These are phyloP conservation scores for Cercospora berteroae DNA, from an alignment of 2,329 filamentous ascomycete genomes.

Conservation along the genomic window DNA sequence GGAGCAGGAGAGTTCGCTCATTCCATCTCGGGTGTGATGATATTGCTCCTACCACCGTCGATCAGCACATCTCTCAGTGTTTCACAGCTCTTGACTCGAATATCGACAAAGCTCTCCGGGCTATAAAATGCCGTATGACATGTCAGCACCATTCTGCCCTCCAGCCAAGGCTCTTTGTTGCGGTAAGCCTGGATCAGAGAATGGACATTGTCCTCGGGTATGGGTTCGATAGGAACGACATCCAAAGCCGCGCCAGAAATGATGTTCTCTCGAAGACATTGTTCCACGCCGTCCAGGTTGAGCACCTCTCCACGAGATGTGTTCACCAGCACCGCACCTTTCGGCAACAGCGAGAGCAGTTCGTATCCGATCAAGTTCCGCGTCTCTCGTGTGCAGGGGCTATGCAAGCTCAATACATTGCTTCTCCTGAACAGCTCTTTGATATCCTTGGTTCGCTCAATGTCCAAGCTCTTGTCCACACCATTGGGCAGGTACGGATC, in stretches of 20 bases:
- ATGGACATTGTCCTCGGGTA: slow-evolving; percentile 33
- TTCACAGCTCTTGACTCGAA: slow-evolving; percentile 31
- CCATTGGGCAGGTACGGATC: slow-evolving; percentile 37
- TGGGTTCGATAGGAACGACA: slow-evolving; percentile 37
- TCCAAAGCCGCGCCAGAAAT: slow-evolving; percentile 36
- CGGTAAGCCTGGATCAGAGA: slow-evolving; percentile 34
- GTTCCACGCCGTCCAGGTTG: slow-evolving; percentile 34
- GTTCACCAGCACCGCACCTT: slow-evolving; percentile 34
- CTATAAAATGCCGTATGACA: slow-evolving; percentile 34
- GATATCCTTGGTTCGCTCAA: slow-evolving; percentile 34
- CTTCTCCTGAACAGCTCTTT: slow-evolving; percentile 41
- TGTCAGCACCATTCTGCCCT: slow-evolving; percentile 41
- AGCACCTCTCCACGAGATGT: slow-evolving; percentile 37
- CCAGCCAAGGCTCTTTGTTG: slow-evolving; percentile 44
- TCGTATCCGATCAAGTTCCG: slow-evolving; percentile 32
- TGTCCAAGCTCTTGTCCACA: slow-evolving; percentile 34
- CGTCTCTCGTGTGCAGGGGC: slow-evolving; percentile 70
- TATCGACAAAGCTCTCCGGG: slow-evolving; percentile 33
- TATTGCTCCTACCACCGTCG: slow-evolving; percentile 28
- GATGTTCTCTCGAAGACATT: slow-evolving; percentile 31
- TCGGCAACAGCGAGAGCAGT: slow-evolving; percentile 32
- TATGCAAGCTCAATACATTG: slow-evolving; percentile 66
- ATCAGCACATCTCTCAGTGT: slow-evolving; percentile 32
- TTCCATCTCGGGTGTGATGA: slow-evolving; percentile 33
- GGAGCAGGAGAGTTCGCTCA: background rate